phyloP scores from a whole-genome alignment of 495 filamentous ascomycete species.

The Lasiosphaeris hirsuta region DNA sequence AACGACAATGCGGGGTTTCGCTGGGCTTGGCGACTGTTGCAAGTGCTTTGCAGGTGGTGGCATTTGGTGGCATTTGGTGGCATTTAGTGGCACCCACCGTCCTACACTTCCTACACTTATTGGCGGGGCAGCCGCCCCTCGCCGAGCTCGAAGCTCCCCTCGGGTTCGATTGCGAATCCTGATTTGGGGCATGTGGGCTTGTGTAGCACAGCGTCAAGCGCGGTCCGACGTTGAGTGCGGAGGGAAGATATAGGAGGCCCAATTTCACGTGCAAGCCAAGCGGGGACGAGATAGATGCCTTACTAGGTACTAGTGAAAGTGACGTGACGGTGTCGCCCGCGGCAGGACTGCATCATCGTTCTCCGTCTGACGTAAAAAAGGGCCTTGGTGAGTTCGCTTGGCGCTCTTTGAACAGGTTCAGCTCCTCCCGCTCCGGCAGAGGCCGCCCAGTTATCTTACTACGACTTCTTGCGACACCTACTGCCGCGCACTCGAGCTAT shows the following conservation, averaged over 20 bases:
- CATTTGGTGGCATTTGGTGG: too few relatives aligned
- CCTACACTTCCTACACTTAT: too few relatives aligned
- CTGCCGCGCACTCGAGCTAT: neutral
- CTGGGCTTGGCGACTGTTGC: too few relatives aligned
- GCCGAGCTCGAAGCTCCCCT: too few relatives aligned
- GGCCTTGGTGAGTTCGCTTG: neutral
- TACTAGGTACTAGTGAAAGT: too few relatives aligned
- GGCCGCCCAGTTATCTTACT: neutral
- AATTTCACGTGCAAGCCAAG: neutral
- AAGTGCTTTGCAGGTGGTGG: too few relatives aligned
- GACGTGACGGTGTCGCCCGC: neutral
- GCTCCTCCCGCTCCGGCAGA: neutral
- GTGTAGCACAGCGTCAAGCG: neutral
- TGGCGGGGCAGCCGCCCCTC: too few relatives aligned
- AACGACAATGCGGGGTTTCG: too few relatives aligned
- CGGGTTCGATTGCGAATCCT: too few relatives aligned
- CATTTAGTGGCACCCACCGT: too few relatives aligned
- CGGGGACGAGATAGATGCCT: neutral
- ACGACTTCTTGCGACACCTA: neutral
- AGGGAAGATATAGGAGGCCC: neutral
- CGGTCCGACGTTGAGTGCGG: neutral
- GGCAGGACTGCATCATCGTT: neutral
- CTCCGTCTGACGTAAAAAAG: neutral
- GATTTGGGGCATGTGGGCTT: too few relatives aligned
- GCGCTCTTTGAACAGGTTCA: neutral